Base-by-base conservation (phyloP, 2,329 filamentous ascomycete genomes). In the Hypoxylon sp. region DNA sequence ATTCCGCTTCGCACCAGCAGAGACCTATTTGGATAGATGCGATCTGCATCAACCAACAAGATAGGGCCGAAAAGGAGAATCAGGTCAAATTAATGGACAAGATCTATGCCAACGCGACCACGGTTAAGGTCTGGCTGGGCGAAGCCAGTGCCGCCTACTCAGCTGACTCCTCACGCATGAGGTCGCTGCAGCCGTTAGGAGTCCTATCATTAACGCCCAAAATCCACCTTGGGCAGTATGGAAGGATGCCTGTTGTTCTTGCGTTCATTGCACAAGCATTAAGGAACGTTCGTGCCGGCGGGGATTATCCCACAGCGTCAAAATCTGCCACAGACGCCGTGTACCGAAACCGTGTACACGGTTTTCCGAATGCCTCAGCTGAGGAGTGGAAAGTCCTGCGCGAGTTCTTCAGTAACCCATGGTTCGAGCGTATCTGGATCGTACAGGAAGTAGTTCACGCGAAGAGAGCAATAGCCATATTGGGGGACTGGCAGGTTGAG, bases 361-460 rank as follows among this genome's bases (percentile, higher is more conserved):
- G 67, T 2, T 67, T 70, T 34, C 67, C 67, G 14, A 32, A 16
- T 2, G 53, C 55, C 3, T 47, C 34, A 3, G 58, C 65, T 9
- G 50, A 45, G 6, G 67, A 70, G 45, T 70, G 65, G 67, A 19
- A 63, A 14, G 16, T 50, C 23, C 52, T 70, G 23, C 58, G 61
- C 11, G 34, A 61, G 1, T 68, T 70, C 30, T 65, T 70, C 21
- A 30, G 50, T 14, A 70, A 70, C 19, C 45, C 51, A 7, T 70
- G 67, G 67, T 70, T 70, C 32, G 61, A 43, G 21, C 61, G 61
- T n/a, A 67, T 68, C 29, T 70, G 67, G 67, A 19, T 69, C n/a
- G 64, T 69, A 8, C 67, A 69, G 25, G 67, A 69, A 34, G 61
- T 63, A 3, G 67, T 69, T 21, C 58, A 65, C 1, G 64, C 67